Evolutionary conservation across 2,329 filamentous ascomycete species (phyloP).

Genomic region (Didymella arachidicola): DNA sequence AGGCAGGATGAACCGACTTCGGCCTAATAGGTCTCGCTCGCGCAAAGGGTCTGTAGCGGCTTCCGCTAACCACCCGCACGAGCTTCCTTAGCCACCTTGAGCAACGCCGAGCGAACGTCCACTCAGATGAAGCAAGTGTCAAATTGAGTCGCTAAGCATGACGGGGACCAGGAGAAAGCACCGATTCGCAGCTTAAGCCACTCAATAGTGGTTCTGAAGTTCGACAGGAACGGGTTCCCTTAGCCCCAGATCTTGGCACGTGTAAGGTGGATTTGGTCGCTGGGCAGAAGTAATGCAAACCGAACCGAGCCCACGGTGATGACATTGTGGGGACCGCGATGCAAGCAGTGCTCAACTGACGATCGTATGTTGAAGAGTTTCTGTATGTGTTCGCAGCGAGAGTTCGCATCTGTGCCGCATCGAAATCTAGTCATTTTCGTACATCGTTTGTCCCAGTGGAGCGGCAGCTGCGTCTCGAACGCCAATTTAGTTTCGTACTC

Average conservation of each 20-base stretch:
- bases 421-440: background rate
- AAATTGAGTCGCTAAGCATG: slow-evolving; percentile 10
- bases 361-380: background rate
- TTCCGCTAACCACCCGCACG: slow-evolving; percentile 9
- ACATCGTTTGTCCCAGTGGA: background rate
- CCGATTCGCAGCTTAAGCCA: slow-evolving; percentile 10
- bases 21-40: slow-evolving; percentile 12
- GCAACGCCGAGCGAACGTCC: background rate
- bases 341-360: background rate
- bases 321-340: background rate
- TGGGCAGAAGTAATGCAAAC: background rate
- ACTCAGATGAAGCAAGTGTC: slow-evolving; percentile 4
- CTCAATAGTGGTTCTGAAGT: slow-evolving; percentile 3
- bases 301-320: background rate
- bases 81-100: background rate
- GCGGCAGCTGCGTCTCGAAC: slow-evolving; percentile 1
- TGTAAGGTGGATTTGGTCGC: slow-evolving; percentile 2
- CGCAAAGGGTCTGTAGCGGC: slow-evolving; percentile 14
- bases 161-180: slow-evolving; percentile 4
- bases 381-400: background rate
- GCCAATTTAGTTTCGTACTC: slow-evolving; percentile 7
- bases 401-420: background rate
- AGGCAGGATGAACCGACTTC: slow-evolving; percentile 12
- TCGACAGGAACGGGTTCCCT: background rate
- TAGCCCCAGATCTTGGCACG: slow-evolving; percentile 16